Conservation (phyloP, 345 rosid genomes). For the Eucalyptus leucophloia region DNA sequence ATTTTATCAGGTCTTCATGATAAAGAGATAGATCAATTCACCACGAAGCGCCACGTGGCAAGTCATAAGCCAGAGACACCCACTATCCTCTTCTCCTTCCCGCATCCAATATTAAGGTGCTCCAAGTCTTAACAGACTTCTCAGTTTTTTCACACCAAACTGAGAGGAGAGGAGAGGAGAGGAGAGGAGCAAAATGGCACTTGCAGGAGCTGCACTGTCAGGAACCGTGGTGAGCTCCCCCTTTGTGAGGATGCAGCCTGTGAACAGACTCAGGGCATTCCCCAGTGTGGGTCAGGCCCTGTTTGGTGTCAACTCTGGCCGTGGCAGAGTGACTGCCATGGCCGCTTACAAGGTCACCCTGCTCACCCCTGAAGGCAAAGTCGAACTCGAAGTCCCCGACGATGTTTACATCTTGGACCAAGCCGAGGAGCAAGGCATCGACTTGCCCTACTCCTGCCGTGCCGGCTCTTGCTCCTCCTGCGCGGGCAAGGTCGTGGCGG, state of each 20-base stretch:
- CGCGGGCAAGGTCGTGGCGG: slow-evolving; percentile 45
- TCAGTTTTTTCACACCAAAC: not conserved
- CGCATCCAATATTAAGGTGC: slow-evolving; percentile 11
- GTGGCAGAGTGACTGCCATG: slow-evolving; percentile 49
- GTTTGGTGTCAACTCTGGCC: slow-evolving; percentile 41
- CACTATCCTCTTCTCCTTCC: not conserved
- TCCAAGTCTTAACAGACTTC: not conserved
- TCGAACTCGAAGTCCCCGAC: slow-evolving; percentile 38
- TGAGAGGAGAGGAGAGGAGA: no score
- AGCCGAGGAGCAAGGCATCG: slow-evolving; percentile 62
- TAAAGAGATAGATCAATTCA: slow-evolving; percentile 41
- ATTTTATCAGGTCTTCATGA: not conserved
- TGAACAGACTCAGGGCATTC: slow-evolving; percentile 29
- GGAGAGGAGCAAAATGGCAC: not conserved
- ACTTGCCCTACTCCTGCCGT: slow-evolving; percentile 91
- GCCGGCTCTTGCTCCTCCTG: slow-evolving; percentile 94
- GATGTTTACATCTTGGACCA: slow-evolving; percentile 63
- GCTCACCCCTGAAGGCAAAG: slow-evolving; percentile 53
- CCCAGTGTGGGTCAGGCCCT: slow-evolving; percentile 27
- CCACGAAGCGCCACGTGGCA: slow-evolving; percentile 48
- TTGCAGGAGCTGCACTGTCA: slow-evolving; percentile 37
- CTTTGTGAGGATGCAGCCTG: slow-evolving; percentile 35
- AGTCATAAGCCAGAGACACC: slow-evolving; percentile 12
- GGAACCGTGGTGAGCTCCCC: slow-evolving; percentile 52
- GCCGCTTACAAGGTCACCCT: slow-evolving; percentile 70